Evolutionary conservation across 2,329 filamentous ascomycete species (phyloP), one percentile per base, ranked within the genome.

Genomic region (Fusarium sp.): DNA sequence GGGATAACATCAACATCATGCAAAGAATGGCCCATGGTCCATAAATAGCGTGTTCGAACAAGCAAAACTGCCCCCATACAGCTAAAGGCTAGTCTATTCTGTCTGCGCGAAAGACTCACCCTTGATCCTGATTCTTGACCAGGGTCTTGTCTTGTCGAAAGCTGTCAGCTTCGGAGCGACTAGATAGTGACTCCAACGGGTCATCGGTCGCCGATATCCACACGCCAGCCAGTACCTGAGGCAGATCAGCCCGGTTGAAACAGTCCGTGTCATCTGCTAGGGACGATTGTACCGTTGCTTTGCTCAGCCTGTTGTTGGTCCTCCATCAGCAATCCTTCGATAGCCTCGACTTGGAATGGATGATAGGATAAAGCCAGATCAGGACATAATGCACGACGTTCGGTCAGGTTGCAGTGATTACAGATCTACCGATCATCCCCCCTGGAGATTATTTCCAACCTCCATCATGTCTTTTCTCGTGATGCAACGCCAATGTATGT

Each of bases 1-100:
- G 7, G 60, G 20, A 43, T 25, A 20, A 33, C 14, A 33, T 25
- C 20, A 57, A 47, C 44, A 46, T 59, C 33, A 57, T 49, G 65
- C 56, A 43, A 62, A 46, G 25, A 44, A 62, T 45, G n/a, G 5
- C 19, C 7, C 32, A 37, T 2, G 39, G 39, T 22, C 48, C 54
- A 45, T 57, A 57, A 56, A 53, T 56, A 56, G 47, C 20, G 13
- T 20, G 19, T 13, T 8, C 37, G 9, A 10, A 37, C 17, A 37
- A 37, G 35, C 35, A 37, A 37, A 37, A 33, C 30, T 33, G 15
- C 15, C 20, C 19, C 13, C 32, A 37, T 48, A 22, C 40, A 6
- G 6, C 23, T n/a, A 47, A 47, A 40, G 15, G 43, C 49, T 47
- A 64, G 35, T n/a, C 35, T 37, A 8, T 37, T n/a, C 35, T 37